Base-by-base conservation (phyloP, 371 early-diverging fungal genomes). In the Zancudomyces culisetae region DNA sequence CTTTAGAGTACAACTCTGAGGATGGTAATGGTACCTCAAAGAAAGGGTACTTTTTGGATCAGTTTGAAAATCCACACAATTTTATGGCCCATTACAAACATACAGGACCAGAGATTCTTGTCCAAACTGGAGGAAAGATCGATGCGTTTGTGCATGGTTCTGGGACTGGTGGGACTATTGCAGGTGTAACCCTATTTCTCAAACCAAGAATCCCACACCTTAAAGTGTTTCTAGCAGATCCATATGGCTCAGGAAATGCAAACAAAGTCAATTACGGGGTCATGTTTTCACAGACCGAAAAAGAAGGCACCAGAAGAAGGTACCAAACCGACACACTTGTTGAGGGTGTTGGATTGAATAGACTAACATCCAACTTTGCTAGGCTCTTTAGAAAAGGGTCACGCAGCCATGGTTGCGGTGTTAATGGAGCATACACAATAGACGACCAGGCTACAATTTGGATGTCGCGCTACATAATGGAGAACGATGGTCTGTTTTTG, bases 121-220 rank as follows among this genome's bases (percentile, higher is more conserved):
- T 81, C 27, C 76, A 87, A 27, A 86, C 88, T 60, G 83, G 80
- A 56, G 86, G 85, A 49, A 75, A 87, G 58, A 62, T 95, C n/a
- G 98, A 95, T 62, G 88, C 93, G 90, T 71, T 95, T 52, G 90
- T 97, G 27, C 85, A 86, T 45, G 85, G 87, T 45, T 93, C 92
- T 27, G 98, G 96, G 61, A 95, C 98, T 13, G 98, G 98, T 55
- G 96, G 96, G 53, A 97, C 96, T 24, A 85, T 97, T 56, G 80
- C 88, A n/a, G 96, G 98, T 43, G 77, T 87, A 57, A 91, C 87
- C 24, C 78, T 78, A 63, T 85, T 84, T 66, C 71, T 97, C 56
- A 94, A 93, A 79, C 95, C 91, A 64, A 76, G 73, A 46, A 82
- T 81, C 60, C 94, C 95, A 46, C 71, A 77, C 49, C 64, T 83